Base-by-base conservation (phyloP, 495 filamentous ascomycete species). In the Talaromyces wortmannii region DNA sequence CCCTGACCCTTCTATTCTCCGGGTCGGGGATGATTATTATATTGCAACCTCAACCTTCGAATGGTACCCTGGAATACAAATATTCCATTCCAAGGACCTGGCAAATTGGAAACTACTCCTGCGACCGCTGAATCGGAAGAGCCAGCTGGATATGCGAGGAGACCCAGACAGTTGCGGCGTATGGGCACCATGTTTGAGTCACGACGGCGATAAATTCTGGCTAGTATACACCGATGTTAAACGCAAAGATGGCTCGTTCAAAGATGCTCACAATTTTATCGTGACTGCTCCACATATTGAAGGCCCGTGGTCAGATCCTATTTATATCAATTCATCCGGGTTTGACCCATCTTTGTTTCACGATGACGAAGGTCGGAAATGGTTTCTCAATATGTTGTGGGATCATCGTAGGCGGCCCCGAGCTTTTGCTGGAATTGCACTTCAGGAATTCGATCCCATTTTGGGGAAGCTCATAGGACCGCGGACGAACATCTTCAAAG, bases 1-100 rank as follows among this genome's bases (percentile, higher is more conserved):
- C 62, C 66, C 83, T 11, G 83, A 86, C 66, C 83, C 83, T 11
- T 84, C 82, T 1, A 74, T 84, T 63, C 56, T 83, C 54, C 74
- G 80, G 43, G 76, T 81, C 43, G 75, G 75, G 43, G 62, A 71
- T 2, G 78, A 83, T 63, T 86, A 83, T 65, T 84, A 82, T 66
- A 78, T 86, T 53, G 80, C 79, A 33, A 83, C 80, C 2, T 84
- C 82, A 17, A 82, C 80, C 1, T 84, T 86, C 50, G 81, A 86
- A 59, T 84, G 77, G 74, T 84, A 74, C 50, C 83, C 83, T 0
- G 82, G 80, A 12, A 71, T 81, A 7, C 81, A 79, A 54, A 83
- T 86, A 48, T 74, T 83, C 61, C 76, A 82, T 56, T 81, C 78
- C 30, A 73, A 60, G 16, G 79, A 83, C 52, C 68, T 83, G 7